A percentile compares a stretch with the other conserved stretches of the same genome.
Conservation (phyloP, 2,329 filamentous ascomycete species). For the Trichoderma arundinaceum region DNA sequence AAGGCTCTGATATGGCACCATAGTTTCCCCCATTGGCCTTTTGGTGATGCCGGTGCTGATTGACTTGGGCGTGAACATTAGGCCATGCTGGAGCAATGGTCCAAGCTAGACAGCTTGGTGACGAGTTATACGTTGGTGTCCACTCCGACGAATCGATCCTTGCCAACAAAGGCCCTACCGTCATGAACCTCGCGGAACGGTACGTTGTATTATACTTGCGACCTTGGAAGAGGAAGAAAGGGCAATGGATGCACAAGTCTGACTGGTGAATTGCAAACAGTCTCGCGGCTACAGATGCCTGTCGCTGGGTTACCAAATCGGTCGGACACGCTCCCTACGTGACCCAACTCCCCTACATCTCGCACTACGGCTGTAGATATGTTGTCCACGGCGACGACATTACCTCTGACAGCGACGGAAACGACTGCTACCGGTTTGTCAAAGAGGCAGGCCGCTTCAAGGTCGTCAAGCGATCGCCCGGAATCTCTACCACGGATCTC, state of each 20-base stretch:
- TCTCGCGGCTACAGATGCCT: constrained; percentile 88
- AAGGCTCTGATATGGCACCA: constrained; percentile 37
- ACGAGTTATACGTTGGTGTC: constrained; percentile 87
- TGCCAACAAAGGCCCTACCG: constrained; percentile 95
- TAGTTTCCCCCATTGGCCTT: neutral
- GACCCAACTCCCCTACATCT: constrained; percentile 90
- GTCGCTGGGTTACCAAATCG: constrained; percentile 88
- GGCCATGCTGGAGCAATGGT: constrained; percentile 97
- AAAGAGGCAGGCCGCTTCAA: constrained; percentile 94
- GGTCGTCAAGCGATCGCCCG: constrained; percentile 93
- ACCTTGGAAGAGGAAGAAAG: neutral
- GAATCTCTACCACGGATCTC: constrained; percentile 97
- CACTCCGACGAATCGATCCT: constrained; percentile 96
- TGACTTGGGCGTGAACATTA: constrained; percentile 43
- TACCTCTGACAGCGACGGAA: constrained; percentile 88
- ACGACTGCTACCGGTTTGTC: constrained; percentile 98
- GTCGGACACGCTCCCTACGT: constrained; percentile 91
- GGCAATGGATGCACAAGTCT: constrained; percentile 5
- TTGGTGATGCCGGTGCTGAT: neutral
- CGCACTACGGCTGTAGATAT: constrained; percentile 92
- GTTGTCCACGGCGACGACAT: constrained; percentile 98
- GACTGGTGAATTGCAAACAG: constrained; percentile 50
- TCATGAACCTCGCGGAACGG: constrained; percentile 94
- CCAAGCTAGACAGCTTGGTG: constrained; percentile 89
- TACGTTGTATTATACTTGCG: constrained; percentile 41